These are phyloP conservation scores for Schizophyllum amplum DNA, from an alignment of 1,284 basidiomycete genomes.

Conservation along the genomic window DNA sequence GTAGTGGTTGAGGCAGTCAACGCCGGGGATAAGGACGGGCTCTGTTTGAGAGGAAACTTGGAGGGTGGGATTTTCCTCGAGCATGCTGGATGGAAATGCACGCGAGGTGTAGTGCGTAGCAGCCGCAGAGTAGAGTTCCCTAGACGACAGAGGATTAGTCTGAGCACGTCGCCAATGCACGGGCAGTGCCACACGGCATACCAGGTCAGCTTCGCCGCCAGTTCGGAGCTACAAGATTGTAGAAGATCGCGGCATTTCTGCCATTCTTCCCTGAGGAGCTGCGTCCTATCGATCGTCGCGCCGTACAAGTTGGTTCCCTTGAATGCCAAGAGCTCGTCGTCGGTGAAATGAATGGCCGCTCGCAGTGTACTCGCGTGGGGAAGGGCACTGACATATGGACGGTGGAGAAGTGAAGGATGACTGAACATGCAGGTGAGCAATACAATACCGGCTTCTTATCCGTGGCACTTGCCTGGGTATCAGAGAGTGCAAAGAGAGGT, in stretches of 20 bases:
- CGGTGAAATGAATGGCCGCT: conserved; percentile 74
- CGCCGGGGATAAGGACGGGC: conserved; percentile 77
- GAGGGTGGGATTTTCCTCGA: conserved; percentile 31
- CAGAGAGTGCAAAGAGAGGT: conserved; percentile 70
- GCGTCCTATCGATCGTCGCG: conserved; percentile 53
- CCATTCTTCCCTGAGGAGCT: conserved; percentile 33
- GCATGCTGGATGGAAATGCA: conserved; percentile 78
- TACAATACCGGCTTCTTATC: conserved; percentile 11
- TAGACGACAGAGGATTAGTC: conserved; percentile 22
- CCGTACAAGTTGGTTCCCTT: conserved; percentile 72
- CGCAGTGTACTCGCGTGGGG: conserved; percentile 48
- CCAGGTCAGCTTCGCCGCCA: background rate
- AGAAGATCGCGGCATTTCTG: conserved; percentile 9
- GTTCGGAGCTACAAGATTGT: background rate
- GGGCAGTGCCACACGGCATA: conserved; percentile 8
- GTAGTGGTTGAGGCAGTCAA: conserved; percentile 80
- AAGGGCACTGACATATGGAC: conserved; percentile 60
- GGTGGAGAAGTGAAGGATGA: conserved; percentile 33
- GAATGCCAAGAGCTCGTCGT: conserved; percentile 55
- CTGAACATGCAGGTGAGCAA: conserved; percentile 9
- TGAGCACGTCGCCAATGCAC: background rate
- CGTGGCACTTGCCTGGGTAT: conserved; percentile 13
- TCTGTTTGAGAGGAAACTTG: conserved; percentile 53
- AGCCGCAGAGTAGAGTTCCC: conserved; percentile 64
- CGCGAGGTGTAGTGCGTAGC: conserved; percentile 78